A percentile compares a stretch with the other conserved stretches of the same genome.
phyloP scores from a whole-genome alignment of 805 yeast genomes.

The Candida qinlingensis region DNA sequence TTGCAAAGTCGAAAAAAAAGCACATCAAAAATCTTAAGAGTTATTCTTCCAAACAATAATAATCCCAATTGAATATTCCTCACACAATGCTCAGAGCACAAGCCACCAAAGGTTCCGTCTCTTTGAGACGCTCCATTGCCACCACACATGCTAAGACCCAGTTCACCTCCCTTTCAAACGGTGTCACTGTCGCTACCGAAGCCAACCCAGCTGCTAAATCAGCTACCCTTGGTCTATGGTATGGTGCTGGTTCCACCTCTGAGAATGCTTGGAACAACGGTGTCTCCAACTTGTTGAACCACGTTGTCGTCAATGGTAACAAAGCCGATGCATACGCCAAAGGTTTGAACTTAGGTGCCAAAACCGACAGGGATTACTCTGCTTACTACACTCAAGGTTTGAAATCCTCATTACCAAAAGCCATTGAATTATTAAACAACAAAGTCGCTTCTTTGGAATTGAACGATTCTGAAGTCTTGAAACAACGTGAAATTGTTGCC shows the following conservation, averaged over 20 bases:
- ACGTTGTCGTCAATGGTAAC: constrained; percentile 37
- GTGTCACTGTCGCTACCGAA: constrained; percentile 70
- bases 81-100: constrained; percentile 23
- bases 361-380: constrained; percentile 58
- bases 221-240: constrained; percentile 63
- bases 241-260: constrained; percentile 73
- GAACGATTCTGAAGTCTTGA: constrained; percentile 40
- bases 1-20: constrained; percentile 1
- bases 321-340: constrained; percentile 32
- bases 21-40: not conserved
- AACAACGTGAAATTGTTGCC: constrained; percentile 41
- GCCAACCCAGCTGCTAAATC: constrained; percentile 47
- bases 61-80: not conserved
- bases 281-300: constrained; percentile 60
- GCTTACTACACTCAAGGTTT: constrained; percentile 53
- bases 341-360: constrained; percentile 54
- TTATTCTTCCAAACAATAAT: not conserved
- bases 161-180: constrained; percentile 68
- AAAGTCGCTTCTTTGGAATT: constrained; percentile 33
- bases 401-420: constrained; percentile 44
- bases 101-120: constrained; percentile 14
- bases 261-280: constrained; percentile 83
- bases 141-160: constrained; percentile 55
- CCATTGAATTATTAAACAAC: constrained; percentile 47
- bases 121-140: constrained; percentile 46